phyloP scores from a whole-genome alignment of 768 basidiomycete genomes.

The Tremella mesenterica region DNA sequence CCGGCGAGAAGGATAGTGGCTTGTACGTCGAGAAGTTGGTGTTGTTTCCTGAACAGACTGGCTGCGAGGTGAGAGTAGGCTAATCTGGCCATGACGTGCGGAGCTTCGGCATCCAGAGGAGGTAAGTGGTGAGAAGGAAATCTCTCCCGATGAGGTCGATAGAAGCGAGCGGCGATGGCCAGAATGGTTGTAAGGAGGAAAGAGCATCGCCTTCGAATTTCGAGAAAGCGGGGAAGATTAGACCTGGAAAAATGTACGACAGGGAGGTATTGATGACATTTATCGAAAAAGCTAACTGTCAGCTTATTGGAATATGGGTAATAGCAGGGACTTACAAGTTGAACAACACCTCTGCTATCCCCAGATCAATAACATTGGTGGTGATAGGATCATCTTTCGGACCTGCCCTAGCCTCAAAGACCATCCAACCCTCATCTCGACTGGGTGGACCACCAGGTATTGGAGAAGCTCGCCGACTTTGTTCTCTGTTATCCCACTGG shows the following conservation, averaged over 20 bases:
- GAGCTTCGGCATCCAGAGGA: not conserved
- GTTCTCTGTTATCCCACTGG: constrained; percentile 22
- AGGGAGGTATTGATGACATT: constrained; percentile 18
- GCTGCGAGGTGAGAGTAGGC: constrained; percentile 28
- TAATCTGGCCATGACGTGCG: constrained; percentile 11
- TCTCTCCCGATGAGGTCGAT: constrained; percentile 2
- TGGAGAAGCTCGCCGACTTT: constrained; percentile 10
- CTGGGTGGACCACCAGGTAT: constrained; percentile 5
- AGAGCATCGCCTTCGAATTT: constrained; percentile 8
- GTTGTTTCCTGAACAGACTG: constrained; percentile 27
- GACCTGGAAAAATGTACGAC: constrained; percentile 5
- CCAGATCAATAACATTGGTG: constrained; percentile 1
- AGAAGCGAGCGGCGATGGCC: constrained; percentile 20
- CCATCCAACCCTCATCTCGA: constrained; percentile 7
- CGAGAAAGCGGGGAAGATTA: constrained; percentile 1
- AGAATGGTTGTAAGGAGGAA: constrained; percentile 16
- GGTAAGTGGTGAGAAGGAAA: not conserved
- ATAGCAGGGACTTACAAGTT: constrained; percentile 9
- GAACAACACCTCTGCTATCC: constrained; percentile 9
- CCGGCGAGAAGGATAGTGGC: constrained; percentile 25
- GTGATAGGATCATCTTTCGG: constrained; percentile 18
- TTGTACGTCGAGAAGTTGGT: constrained; percentile 30
- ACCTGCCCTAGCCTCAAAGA: constrained; percentile 9
- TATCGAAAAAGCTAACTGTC: constrained; percentile 7
- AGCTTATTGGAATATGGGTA: not conserved